Evolutionary conservation across 2,329 filamentous ascomycete genomes (phyloP), one percentile per base, ranked within the genome.

Genomic region (Fusarium globosum): DNA sequence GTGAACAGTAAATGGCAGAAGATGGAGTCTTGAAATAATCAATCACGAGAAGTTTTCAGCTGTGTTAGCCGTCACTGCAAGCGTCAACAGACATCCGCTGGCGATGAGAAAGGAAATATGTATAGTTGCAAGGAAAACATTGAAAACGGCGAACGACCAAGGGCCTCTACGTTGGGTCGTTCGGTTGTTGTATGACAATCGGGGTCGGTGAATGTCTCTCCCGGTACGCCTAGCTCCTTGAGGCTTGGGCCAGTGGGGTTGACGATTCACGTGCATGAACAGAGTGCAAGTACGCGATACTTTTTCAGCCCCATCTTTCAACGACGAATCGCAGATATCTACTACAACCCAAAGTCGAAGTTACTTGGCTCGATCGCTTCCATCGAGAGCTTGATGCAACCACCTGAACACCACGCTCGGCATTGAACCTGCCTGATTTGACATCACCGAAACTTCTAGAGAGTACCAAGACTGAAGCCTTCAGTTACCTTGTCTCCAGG

Each of bases 151-250:
- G 49, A 73, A 64, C 71, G 46, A 49, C 36, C 48, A 52, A 49
- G 60, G 38, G 57, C 49, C 36, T 30, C 36, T 6, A 68, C 61
- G 38, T 68, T 64, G 43, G 55, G 67, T 65, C 42, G 57, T 48
- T 74, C 49, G 41, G 42, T 71, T 68, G 61, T 73, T 74, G 67
- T 62, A 74, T 51, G 42, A 72, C 45, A 64, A 58, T 60, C 67
- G 48, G 70, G 46, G 67, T 73, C 71, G 71, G 71, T 73, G 71
- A 73, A 73, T 74, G 41, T 74, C 71, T 73, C 71, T 59, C 71
- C 71, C 67, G 66, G 39, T 36, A 43, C 39, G 26, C 18, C 71
- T 71, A 71, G 55, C 71, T 61, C 42, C 39, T 73, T 73, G 26
- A 51, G 67, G 71, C 36, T 68, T 73, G 67, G 67, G 26, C 20